These are phyloP conservation scores for Aspergillus jensenii DNA, from an alignment of 2,329 filamentous ascomycete genomes.

Conservation along the genomic window DNA sequence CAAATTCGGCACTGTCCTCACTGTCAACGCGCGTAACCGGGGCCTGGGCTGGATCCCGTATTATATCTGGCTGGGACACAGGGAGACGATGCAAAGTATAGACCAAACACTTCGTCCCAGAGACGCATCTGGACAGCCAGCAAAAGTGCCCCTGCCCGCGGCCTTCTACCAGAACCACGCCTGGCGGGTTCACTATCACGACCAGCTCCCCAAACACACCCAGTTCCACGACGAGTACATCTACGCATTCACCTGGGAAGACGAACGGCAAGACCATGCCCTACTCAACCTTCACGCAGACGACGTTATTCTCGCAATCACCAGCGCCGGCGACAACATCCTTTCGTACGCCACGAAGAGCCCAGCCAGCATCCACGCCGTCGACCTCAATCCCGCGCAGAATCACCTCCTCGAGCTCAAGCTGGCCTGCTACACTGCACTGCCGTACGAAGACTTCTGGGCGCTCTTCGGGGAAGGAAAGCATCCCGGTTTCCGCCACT, in stretches of 20 bases:
- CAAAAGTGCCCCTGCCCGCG: not conserved
- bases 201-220: not conserved
- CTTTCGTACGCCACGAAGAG: not conserved
- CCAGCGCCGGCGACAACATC: not conserved
- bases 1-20: not conserved
- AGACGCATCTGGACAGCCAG: not conserved
- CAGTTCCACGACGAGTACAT: conserved; percentile 1
- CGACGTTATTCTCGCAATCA: not conserved
- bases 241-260: not conserved
- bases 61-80: not conserved
- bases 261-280: not conserved
- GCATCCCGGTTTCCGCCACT: not conserved
- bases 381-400: not conserved
- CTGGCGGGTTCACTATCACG: not conserved
- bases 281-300: not conserved
- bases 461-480: not conserved
- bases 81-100: not conserved
- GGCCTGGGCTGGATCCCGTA: not conserved
- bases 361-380: not conserved
- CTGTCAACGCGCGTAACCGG: not conserved
- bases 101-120: not conserved
- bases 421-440: not conserved
- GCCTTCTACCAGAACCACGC: not conserved
- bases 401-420: not conserved
- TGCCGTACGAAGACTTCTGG: not conserved